Base-by-base conservation (phyloP, 257 asterid species). In the Solanum etuberosum region DNA sequence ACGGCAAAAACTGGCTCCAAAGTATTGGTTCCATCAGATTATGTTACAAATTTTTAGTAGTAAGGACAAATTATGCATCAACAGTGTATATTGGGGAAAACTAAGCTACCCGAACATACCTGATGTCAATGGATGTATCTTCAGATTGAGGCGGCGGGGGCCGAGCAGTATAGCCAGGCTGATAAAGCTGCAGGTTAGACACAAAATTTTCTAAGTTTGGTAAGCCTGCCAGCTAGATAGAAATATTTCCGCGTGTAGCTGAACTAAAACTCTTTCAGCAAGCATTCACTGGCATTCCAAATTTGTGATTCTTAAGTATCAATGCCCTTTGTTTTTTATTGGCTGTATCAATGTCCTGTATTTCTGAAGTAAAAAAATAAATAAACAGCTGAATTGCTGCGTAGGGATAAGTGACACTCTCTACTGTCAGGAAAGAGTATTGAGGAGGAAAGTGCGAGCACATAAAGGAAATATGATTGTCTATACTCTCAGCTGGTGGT, bases 121-220 rank as follows among this genome's bases (percentile, higher is more conserved):
- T 87, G 63, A 92, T 87, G 71, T 81, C 85, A 48, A 92, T 91
- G 85, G 91, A 18, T n/a, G 91, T 88, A 38, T 92, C 94, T 35
- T 91, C 94, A 85, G 91, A 37, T 9, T 83, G 87, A 12, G 86
- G 83, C 61, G 90, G 68, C 6, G 12, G 89, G 35, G 93, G 92
- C 1, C 89, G 94, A 91, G 93, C 91, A 86, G 91, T 91, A 88
- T 92, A 92, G 83, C 92, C 92, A 57, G 94, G 93, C 65, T 91
- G 92, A 85, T 88, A 92, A 73, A 91, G 85, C 94, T 91, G 92
- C 86, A 90, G 74, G 63, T 65, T 14, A 70, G 83, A 68, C n/a
- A 86, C 15, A 91, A 31, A 46, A 40, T 10, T 3, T 42, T 82
- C 6, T 42, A 15, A 42, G 84, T 43, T 32, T 38, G 42, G 37